Evolutionary conservation across 2,329 filamentous ascomycete genomes (phyloP), one percentile per base, ranked within the genome.

Genomic region (Penicillium aurantiogriseum): DNA sequence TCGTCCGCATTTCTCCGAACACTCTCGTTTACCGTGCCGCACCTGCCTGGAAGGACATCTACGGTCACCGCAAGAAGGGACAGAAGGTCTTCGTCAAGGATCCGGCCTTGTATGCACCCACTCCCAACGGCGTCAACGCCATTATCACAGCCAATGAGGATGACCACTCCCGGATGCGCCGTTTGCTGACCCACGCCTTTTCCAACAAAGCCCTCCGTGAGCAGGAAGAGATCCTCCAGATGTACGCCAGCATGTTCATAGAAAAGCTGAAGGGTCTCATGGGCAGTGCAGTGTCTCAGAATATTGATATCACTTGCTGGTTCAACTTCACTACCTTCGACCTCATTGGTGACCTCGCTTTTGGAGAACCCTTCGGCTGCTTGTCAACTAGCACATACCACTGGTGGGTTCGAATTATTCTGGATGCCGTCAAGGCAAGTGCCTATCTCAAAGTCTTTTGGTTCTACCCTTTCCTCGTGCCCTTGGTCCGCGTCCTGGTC

Each of bases 1-100:
- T 77, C 2, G 74, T 79, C 19, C 71, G 78, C 2, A 70, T 77
- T 15, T 67, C 69, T 0, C 78, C 78, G 0, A 70, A 71, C 38
- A 68, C 77, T 27, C 62, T 80, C 4, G 74, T 69, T 19, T 76
- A 74, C 58, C 66, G 67, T 23, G 59, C 55, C 27, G 58, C 64
- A 8, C 50, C 63, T 7, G 69, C 67, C 19, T 75, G 70, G 70
- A 71, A 71, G 48, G 70, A 69, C 8, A 74, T 77, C 35, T 76
- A 76, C 49, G 72, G 71, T 9, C 67, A 69, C 40, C 67, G 69
- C 10, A 64, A 59, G 21, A 60, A 64, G 44, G 69, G 67, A 7
- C 56, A 61, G 4, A 61, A 57, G 40, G 44, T 60, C 4, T 69
- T 67, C 27, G 49, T 63, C 42, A 73, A 70, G 50, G 67, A 72